Percentiles rank a stretch among this genome's conserved stretches.
phyloP scores from a whole-genome alignment of 108 stramenopile genomes.

The Nitzschia palea region DNA sequence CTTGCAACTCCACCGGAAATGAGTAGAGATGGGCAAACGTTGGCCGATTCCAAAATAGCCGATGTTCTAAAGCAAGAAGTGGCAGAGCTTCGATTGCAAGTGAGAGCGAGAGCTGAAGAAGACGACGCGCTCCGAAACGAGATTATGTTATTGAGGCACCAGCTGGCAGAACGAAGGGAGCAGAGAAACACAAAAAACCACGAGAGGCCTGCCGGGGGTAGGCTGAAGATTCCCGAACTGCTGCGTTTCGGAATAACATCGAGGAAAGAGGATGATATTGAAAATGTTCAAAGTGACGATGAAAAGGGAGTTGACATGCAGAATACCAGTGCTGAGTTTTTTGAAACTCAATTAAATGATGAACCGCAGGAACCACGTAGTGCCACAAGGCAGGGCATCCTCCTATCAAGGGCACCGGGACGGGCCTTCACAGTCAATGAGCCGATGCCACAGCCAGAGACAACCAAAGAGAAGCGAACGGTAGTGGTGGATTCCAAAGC shows the following conservation, averaged over 20 bases:
- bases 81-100: slow-evolving; percentile 18
- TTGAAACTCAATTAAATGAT: background rate
- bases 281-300: background rate
- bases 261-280: background rate
- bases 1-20: background rate
- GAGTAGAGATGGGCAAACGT: background rate
- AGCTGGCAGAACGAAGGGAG: slow-evolving; percentile 19
- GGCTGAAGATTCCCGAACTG: slow-evolving; percentile 12
- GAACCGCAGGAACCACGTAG: background rate
- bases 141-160: slow-evolving; percentile 28
- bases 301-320: background rate
- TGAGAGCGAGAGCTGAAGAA: slow-evolving; percentile 23
- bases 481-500: no score
- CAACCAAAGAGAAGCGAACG: no score
- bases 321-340: background rate
- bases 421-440: background rate
- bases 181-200: background rate
- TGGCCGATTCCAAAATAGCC: slow-evolving; percentile 8
- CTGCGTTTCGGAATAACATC: slow-evolving; percentile 1
- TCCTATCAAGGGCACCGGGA: background rate
- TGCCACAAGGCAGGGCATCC: background rate
- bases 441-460: background rate
- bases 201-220: background rate
- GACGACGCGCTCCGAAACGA: slow-evolving; percentile 39
- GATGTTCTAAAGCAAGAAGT: slow-evolving; percentile 22